phyloP scores from a whole-genome alignment of 1,284 basidiomycete species.

The Papiliotrema terrestris region DNA sequence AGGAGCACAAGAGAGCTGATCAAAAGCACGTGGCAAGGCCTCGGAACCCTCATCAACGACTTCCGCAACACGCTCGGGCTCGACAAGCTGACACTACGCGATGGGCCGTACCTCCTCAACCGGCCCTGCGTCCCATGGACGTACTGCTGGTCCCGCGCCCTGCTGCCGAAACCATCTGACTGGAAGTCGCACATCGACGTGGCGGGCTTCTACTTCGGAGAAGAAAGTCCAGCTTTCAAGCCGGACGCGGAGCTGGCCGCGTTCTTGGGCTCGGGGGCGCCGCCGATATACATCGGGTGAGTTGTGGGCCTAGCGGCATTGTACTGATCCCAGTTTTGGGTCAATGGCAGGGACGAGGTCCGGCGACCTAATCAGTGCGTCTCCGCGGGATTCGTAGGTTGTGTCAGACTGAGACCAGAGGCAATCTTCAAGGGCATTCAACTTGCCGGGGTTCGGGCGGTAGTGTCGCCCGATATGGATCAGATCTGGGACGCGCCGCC shows the following conservation, averaged over 20 bases:
- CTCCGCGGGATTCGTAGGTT: not conserved
- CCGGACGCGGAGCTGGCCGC: constrained; percentile 52
- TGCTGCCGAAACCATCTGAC: constrained; percentile 61
- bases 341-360: constrained; percentile 3
- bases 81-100: constrained; percentile 49
- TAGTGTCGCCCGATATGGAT: no score
- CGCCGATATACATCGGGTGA: constrained; percentile 61
- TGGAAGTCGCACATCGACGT: constrained; percentile 61
- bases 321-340: constrained; percentile 3
- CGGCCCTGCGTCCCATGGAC: constrained; percentile 62
- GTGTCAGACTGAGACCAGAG: constrained; percentile 36
- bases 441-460: constrained; percentile 57
- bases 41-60: constrained; percentile 58
- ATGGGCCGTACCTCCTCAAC: constrained; percentile 57
- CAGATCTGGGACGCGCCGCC: no score
- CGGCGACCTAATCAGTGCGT: constrained; percentile 1
- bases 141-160: constrained; percentile 61
- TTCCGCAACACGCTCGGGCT: constrained; percentile 58
- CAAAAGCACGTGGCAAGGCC: constrained; percentile 42
- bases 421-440: constrained; percentile 59
- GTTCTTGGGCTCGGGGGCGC: constrained; percentile 54
- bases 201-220: constrained; percentile 61
- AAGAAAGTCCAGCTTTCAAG: constrained; percentile 50
- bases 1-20: no score
- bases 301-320: no score